Conservation (phyloP, 2,329 filamentous ascomycete genomes). For the Arthroderma uncinatum region DNA sequence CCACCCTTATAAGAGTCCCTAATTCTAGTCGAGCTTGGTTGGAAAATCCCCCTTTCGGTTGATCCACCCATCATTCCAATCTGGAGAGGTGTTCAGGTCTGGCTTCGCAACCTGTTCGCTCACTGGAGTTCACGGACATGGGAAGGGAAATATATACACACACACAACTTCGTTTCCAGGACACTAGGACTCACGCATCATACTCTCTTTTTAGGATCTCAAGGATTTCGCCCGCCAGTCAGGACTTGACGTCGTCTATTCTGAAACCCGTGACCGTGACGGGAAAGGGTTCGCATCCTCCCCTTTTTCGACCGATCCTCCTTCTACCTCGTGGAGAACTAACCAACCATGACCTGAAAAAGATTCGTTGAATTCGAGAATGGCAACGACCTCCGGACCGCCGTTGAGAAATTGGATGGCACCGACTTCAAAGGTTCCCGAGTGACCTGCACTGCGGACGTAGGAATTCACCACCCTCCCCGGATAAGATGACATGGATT, state of each 20-base stretch:
- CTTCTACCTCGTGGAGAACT: conserved; percentile 6
- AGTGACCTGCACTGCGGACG: conserved; percentile 79
- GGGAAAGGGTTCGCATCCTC: conserved; percentile 65
- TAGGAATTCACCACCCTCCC: conserved; percentile 38
- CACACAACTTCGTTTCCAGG: background rate
- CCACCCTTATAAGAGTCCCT: background rate
- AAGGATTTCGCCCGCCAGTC: conserved; percentile 99
- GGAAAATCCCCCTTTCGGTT: background rate
- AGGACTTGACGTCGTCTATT: conserved; percentile 95
- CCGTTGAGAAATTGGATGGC: conserved; percentile 88
- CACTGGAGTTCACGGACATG: background rate
- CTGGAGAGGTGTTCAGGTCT: background rate
- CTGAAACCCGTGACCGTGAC: conserved; percentile 87
- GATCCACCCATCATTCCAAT: background rate
- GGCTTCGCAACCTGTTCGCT: background rate
- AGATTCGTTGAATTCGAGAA: conserved; percentile 96
- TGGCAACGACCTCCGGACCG: conserved; percentile 73
- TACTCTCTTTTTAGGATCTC: conserved; percentile 78
- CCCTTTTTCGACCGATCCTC: background rate
- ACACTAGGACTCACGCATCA: conserved; percentile 57
- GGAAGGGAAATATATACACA: background rate
- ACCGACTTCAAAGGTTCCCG: conserved; percentile 84
- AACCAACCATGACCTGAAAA: conserved; percentile 1
- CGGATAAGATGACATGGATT: conserved; percentile 12
- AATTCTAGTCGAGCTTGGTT: background rate